Evolutionary conservation across 805 yeast genomes (phyloP), one percentile per base, ranked within the genome.

Genomic region (Komagataella populi): DNA sequence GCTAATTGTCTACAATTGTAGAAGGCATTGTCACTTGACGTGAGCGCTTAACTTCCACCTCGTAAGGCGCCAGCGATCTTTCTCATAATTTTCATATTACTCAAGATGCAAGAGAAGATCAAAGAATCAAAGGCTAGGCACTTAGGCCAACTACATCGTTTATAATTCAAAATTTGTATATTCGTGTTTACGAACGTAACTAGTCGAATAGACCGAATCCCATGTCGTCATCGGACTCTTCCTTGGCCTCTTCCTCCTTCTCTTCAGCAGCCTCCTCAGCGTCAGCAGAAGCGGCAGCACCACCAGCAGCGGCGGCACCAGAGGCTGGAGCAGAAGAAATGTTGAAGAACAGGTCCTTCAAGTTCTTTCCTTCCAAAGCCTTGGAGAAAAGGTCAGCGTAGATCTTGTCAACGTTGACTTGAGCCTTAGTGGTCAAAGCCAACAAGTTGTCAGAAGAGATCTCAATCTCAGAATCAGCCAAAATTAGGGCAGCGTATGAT

Each of bases 401-500:
- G 75, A 83, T 77, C 72, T 63, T 67, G 65, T 85, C 93, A 68
- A 84, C 79, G 61, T 79, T 73, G 68, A 87, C 83, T 69, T 84
- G 83, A 61, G 95, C 93, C 65, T 87, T 86, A 58, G 74, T 63
- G 70, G 85, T 75, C 71, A 85, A 72, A 66, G 87, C 75, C 67
- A 77, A 67, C 68, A 85, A 78, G 78, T 84, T 84, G 70, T 83
- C 90, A 63, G 89, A 61, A 56, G 96, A 80, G 81, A 91, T 83
- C 73, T 90, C 96, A 67, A 89, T 77, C 63, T 89, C 96, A 67
- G 97, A 86, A 70, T 91, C 99, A 62, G 97, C 95, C 74, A 91
- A 83, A 78, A 91, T 90, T 73, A 91, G 80, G 69, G 98, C 95
- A 72, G 99, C 98, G 86, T 88, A 89, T 61, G 96, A 85, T 69